Base-by-base conservation (phyloP, 176 grass and related monocot species). In the Metroxylon sagu region DNA sequence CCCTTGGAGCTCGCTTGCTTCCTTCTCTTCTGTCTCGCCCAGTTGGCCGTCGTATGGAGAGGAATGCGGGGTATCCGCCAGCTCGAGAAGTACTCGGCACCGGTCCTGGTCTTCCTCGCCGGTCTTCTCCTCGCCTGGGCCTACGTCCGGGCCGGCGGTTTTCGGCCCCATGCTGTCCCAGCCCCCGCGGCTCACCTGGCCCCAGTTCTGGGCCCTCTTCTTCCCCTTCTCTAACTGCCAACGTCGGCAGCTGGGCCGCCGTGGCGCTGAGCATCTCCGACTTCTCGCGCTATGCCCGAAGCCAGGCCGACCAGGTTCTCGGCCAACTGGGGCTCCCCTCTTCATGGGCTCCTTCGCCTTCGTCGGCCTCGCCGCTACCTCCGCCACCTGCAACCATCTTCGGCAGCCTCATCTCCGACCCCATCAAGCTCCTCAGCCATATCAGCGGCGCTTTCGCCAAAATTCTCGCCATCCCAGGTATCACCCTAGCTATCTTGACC, bases 171-270 rank as follows among this genome's bases (percentile, higher is more conserved):
- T 82, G 67, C 18, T 83, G 28, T 77, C 74, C 19, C 3, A 56
- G 61, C 68, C 60, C 6, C 35, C 54, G 16, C 80, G 62, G 19
- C 61, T 77, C 23, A 16, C 35, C 23, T 64, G 49, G n/a, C 5
- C 62, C 16, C 56, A 77, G 26, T 73, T 77, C 29, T 77, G 74
- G 80, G 16, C 50, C 39, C 51, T 83, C 25, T 77, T 82, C 64
- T 71, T 82, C 55, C 67, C 79, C 26, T 82, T 82, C 79, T 18
- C 50, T 82, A 35, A 83, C 80, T 14, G 80, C 61, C 51, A 57
- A 30, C 65, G 17, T 83, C 53, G 59, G 57, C 2, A 4, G 18
- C 26, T 83, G 80, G 80, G 48, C 80, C 1, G 4, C 29, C 18
- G 3, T 77, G 19, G 51, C 65, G 6, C 66, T 83, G 29, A 83